Base-by-base conservation (phyloP, 2,329 filamentous ascomycete species). In the Coleophoma eucalyptorum region DNA sequence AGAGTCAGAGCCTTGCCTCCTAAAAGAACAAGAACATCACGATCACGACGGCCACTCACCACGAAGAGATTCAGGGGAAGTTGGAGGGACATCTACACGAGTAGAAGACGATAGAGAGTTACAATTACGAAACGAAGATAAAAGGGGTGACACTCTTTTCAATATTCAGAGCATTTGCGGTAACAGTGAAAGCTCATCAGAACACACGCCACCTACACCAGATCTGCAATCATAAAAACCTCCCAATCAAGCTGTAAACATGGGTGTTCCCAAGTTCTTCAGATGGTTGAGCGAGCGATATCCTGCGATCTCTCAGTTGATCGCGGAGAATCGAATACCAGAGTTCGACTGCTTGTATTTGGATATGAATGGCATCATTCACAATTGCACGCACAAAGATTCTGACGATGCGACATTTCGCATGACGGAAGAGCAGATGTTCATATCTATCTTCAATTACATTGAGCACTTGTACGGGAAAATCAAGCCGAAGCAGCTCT, bases 341-440 rank as follows among this genome's bases (percentile, higher is more conserved):
- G 95, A 99, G 72, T 99, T 99, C 73, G 94, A 99, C 72, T 94
- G 90, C 72, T 84, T 99, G 55, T 99, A 99, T 72, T 78, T 95
- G 62, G 90, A 95, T 66, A 99, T 99, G 94, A 99, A 99, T 72
- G 94, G 94, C 60, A 99, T 99, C 69, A 99, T 99, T 65, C 93
- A 99, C 72, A 99, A 99, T 71, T 99, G 94, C 71, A 99, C 94
- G 50, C 94, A 99, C 74, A 96, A 94, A 66, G 93, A 99, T 72
- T 87, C 90, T 20, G 92, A 95, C 66, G 92, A 93, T 67, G 84
- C 91, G 4, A 90, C 90, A 1, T 95, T 95, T 65, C 90, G 94
- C 50, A 86, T 97, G 72, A 93, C 87, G 51, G 95, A 99, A 69
- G 93, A 99, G 69, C 90, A 97, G 71, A 99, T 99, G 94, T 99